Conservation (phyloP, 345 rosid genomes). For the Conringia planisiliqua region DNA sequence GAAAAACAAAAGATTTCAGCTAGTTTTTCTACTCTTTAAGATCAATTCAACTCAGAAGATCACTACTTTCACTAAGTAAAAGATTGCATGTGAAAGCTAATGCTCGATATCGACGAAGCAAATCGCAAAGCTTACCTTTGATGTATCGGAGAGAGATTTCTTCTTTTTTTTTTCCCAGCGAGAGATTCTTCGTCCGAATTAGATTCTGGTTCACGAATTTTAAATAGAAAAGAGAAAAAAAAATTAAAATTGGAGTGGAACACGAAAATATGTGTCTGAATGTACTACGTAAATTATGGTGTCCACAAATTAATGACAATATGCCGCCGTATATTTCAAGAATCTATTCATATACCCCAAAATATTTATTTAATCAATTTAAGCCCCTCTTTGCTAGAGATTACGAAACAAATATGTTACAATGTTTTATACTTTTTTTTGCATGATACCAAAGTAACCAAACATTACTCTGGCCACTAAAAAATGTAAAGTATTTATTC, state of each 20-base stretch:
- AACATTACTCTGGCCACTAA: background rate
- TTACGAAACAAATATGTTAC: background rate
- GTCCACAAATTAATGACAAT: slow-evolving; percentile 48
- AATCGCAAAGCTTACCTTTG: slow-evolving; percentile 6
- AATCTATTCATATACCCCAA: background rate
- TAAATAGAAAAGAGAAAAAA: slow-evolving; percentile 17
- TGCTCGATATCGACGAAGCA: slow-evolving; percentile 1
- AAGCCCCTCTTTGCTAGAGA: background rate
- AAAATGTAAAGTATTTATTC: background rate
- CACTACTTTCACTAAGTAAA: background rate
- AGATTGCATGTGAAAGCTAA: background rate
- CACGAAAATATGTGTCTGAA: slow-evolving; percentile 17
- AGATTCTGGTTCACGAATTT: slow-evolving; percentile 10
- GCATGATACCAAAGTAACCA: background rate
- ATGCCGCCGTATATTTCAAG: background rate
- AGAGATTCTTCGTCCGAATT: slow-evolving; percentile 28
- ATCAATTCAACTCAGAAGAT: background rate
- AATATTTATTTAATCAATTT: background rate
- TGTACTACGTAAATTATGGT: slow-evolving; percentile 34
- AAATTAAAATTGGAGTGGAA: background rate
- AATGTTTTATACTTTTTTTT: background rate
- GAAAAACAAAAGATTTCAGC: background rate
- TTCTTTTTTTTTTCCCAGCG: background rate
- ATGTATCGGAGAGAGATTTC: background rate
- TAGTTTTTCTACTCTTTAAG: background rate